Conservation (phyloP, 768 basidiomycete genomes). For the Lepiota venenata region DNA sequence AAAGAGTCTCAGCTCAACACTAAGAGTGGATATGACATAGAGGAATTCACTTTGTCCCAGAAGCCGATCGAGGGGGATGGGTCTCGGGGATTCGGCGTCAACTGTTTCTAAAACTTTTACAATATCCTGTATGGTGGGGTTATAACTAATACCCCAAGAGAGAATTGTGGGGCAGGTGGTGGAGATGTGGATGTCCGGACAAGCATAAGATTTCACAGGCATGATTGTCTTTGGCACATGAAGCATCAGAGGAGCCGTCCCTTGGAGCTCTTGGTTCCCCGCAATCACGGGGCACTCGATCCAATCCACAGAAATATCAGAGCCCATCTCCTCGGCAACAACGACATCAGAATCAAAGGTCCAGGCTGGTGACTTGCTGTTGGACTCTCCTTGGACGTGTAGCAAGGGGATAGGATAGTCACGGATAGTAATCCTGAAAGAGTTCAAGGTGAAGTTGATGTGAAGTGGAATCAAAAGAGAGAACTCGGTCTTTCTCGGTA, state of each 20-base stretch:
- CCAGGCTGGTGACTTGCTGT: conserved; percentile 39
- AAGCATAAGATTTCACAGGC: conserved; percentile 91
- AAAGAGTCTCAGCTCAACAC: background rate
- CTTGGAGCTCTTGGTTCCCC: conserved; percentile 47
- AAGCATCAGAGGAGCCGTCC: conserved; percentile 52
- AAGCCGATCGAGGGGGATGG: conserved; percentile 83
- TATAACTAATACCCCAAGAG: conserved; percentile 88
- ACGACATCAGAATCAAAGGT: conserved; percentile 77
- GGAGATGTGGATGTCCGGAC: conserved; percentile 65
- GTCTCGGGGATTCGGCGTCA: conserved; percentile 77
- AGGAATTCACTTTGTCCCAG: conserved; percentile 81
- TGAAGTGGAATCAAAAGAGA: conserved; percentile 83
- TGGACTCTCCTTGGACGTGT: conserved; percentile 23
- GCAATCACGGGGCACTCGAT: conserved; percentile 63
- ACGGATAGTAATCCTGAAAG: conserved; percentile 63
- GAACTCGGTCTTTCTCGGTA: conserved; percentile 70
- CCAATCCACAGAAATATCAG: conserved; percentile 65
- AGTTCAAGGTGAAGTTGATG: conserved; percentile 61
- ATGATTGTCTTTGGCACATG: conserved; percentile 87
- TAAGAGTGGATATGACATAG: background rate
- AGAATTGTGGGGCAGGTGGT: conserved; percentile 66
- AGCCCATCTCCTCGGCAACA: conserved; percentile 84
- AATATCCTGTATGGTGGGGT: conserved; percentile 83
- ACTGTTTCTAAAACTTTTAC: conserved; percentile 77
- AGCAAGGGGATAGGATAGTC: conserved; percentile 89